Conservation (phyloP, 768 basidiomycete species). For the Tubosaeta sp. region DNA sequence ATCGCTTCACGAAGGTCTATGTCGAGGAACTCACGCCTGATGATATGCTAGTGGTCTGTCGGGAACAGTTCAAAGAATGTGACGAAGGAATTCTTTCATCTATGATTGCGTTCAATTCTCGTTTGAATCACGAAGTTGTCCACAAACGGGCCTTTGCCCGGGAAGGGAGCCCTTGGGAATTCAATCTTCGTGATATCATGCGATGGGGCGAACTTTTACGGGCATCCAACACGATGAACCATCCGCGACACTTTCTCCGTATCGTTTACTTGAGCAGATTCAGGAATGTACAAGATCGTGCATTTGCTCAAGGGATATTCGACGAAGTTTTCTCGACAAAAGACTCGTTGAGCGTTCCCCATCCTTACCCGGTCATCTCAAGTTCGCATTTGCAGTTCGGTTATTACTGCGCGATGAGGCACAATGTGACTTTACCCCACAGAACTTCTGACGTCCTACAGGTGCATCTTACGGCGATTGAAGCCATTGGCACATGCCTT, state of each 20-base stretch:
- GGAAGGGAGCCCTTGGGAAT: slow-evolving; percentile 93
- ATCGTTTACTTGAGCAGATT: slow-evolving; percentile 85
- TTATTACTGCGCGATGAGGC: slow-evolving; percentile 42
- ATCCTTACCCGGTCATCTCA: slow-evolving; percentile 36
- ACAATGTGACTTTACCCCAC: slow-evolving; percentile 26
- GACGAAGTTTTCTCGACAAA: slow-evolving; percentile 43
- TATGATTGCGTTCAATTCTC: slow-evolving; percentile 83
- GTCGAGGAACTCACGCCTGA: slow-evolving; percentile 74
- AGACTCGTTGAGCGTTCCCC: slow-evolving; percentile 35
- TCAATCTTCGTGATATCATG: slow-evolving; percentile 92
- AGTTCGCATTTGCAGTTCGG: slow-evolving; percentile 61
- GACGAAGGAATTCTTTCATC: slow-evolving; percentile 48
- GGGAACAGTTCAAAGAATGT: slow-evolving; percentile 62
- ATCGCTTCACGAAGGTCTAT: slow-evolving; percentile 98
- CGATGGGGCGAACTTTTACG: slow-evolving; percentile 73
- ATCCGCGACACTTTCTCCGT: slow-evolving; percentile 62
- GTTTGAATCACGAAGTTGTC: slow-evolving; percentile 64
- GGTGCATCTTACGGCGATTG: slow-evolving; percentile 58
- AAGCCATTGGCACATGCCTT: slow-evolving; percentile 72
- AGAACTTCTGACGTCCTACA: slow-evolving; percentile 55
- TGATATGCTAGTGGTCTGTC: slow-evolving; percentile 78
- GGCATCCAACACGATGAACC: slow-evolving; percentile 26
- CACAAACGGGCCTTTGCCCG: slow-evolving; percentile 63
- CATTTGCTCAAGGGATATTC: slow-evolving; percentile 48
- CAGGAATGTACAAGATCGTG: slow-evolving; percentile 65